Evolutionary conservation across 2,329 filamentous ascomycete genomes (phyloP).

Genomic region (Claviceps pazoutovae): DNA sequence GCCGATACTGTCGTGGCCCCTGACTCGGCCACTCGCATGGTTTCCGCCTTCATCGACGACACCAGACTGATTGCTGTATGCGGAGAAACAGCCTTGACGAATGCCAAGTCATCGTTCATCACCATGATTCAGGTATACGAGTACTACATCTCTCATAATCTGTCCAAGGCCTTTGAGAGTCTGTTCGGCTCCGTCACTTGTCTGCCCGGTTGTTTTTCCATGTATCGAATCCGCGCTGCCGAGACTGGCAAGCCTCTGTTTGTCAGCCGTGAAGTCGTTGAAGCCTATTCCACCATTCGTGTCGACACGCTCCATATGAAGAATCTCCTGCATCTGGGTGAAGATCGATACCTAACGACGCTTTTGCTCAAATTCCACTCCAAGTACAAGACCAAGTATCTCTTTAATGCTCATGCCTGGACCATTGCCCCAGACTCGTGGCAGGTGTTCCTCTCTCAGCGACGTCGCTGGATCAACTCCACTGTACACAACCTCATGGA

Average conservation of each 20-base stretch:
- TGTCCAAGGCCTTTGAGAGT: slow-evolving; percentile 93
- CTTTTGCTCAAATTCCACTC: slow-evolving; percentile 82
- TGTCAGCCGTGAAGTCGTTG: slow-evolving; percentile 81
- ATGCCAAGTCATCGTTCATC: slow-evolving; percentile 82
- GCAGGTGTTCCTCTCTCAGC: slow-evolving; percentile 90
- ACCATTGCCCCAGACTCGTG: slow-evolving; percentile 93
- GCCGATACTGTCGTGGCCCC: slow-evolving; percentile 88
- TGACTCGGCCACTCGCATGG: slow-evolving; percentile 84
- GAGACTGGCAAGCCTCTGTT: slow-evolving; percentile 94
- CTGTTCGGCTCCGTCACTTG: slow-evolving; percentile 96
- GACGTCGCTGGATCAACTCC: slow-evolving; percentile 98
- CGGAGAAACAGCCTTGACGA: slow-evolving; percentile 85
- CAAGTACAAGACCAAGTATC: slow-evolving; percentile 97
- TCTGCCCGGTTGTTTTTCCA: slow-evolving; percentile 95
- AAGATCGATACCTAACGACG: slow-evolving; percentile 94
- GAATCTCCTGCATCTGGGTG: slow-evolving; percentile 89
- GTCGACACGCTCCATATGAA: slow-evolving; percentile 99
- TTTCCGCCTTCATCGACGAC: slow-evolving; percentile 80
- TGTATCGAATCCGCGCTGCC: slow-evolving; percentile 92
- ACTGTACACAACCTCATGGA: slow-evolving; percentile 97
- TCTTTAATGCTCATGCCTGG: slow-evolving; percentile 83
- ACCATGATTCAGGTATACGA: slow-evolving; percentile 99
- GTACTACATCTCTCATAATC: slow-evolving; percentile 97
- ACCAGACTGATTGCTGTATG: slow-evolving; percentile 88
- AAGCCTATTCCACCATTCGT: slow-evolving; percentile 79